These are phyloP conservation scores for Coemansia sp. DNA, from an alignment of 192 early-diverging fungal species.

Conservation along the genomic window DNA sequence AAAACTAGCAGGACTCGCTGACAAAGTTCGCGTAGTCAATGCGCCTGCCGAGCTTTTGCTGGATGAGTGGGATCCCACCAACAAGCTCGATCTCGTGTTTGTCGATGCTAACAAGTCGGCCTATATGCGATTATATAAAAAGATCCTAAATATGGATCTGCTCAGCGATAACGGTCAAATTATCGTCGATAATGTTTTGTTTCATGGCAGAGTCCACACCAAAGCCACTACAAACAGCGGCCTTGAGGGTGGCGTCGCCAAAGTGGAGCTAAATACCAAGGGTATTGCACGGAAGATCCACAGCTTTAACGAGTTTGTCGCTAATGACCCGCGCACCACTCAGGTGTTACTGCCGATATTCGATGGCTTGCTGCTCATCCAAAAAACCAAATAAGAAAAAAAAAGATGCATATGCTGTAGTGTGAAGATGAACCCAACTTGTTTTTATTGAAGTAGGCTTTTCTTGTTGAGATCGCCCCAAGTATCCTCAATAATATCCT, in stretches of 20 bases:
- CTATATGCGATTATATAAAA: slow-evolving; percentile 61
- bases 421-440: neutral
- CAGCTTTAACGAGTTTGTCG: slow-evolving; percentile 64
- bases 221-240: no score
- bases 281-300: slow-evolving; percentile 24
- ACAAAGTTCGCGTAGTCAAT: slow-evolving; percentile 10
- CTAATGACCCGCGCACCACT: slow-evolving; percentile 54
- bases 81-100: slow-evolving; percentile 62
- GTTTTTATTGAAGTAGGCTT: slow-evolving; percentile 1
- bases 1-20: slow-evolving; percentile 13
- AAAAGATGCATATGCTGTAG: neutral
- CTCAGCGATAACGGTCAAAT: slow-evolving; percentile 59
- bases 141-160: slow-evolving; percentile 58
- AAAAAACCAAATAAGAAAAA: slow-evolving; percentile 1
- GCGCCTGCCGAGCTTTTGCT: slow-evolving; percentile 20
- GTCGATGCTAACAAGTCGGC: slow-evolving; percentile 71
- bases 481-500: slow-evolving; percentile 24
- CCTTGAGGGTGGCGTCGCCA: neutral
- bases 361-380: slow-evolving; percentile 60
- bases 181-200: slow-evolving; percentile 63
- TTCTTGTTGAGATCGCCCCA: slow-evolving; percentile 33
- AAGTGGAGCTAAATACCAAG: neutral
- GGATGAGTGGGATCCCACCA: slow-evolving; percentile 21
- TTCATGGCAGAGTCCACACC: slow-evolving; percentile 32
- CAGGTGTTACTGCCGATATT: slow-evolving; percentile 62